These are phyloP conservation scores for Hypoxylon rubiginosum DNA, from an alignment of 2,329 filamentous ascomycete species.

Conservation along the genomic window DNA sequence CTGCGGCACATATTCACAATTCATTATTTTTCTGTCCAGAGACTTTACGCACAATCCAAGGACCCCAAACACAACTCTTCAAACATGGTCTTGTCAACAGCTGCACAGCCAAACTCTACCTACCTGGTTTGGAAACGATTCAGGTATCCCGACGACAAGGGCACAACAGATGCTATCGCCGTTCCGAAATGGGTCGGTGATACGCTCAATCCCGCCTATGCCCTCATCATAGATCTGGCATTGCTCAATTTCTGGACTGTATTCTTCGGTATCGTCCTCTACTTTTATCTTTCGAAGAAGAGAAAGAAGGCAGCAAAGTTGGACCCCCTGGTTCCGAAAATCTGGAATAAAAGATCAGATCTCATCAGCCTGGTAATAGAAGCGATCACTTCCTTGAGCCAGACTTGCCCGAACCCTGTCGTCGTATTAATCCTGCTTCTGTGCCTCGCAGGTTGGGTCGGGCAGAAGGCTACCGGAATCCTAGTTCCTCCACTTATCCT, in stretches of 20 bases:
- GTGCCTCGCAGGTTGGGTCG: slow-evolving; percentile 26
- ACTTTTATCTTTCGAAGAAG: too few relatives aligned
- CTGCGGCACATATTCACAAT: background rate
- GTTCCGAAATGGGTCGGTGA: slow-evolving; percentile 25
- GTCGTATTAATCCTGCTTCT: slow-evolving; percentile 21
- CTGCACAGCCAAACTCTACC: slow-evolving; percentile 24
- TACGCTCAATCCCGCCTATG: slow-evolving; percentile 29
- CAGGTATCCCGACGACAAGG: slow-evolving; percentile 21
- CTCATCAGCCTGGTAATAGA: slow-evolving; percentile 22
- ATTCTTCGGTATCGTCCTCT: slow-evolving; percentile 25
- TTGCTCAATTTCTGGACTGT: slow-evolving; percentile 24
- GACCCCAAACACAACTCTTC: background rate
- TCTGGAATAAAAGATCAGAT: slow-evolving; percentile 31
- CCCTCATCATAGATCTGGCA: slow-evolving; percentile 28
- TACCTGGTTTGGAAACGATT: slow-evolving; percentile 34
- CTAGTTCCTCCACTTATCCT: slow-evolving; percentile 37
- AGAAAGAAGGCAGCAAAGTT: slow-evolving; percentile 1
- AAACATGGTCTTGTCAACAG: slow-evolving; percentile 31
- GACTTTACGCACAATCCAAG: background rate
- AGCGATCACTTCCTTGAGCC: slow-evolving; percentile 5
- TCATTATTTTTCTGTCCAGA: slow-evolving; percentile 6
- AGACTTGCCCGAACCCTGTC: slow-evolving; percentile 24
- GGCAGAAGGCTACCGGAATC: slow-evolving; percentile 33
- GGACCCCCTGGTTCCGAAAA: slow-evolving; percentile 16
- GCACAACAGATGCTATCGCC: slow-evolving; percentile 30